Percentiles rank a stretch among this genome's conserved stretches.
Evolutionary conservation across 78 protist species (phyloP).

Genomic region (Dictyostelium citrinum): DNA sequence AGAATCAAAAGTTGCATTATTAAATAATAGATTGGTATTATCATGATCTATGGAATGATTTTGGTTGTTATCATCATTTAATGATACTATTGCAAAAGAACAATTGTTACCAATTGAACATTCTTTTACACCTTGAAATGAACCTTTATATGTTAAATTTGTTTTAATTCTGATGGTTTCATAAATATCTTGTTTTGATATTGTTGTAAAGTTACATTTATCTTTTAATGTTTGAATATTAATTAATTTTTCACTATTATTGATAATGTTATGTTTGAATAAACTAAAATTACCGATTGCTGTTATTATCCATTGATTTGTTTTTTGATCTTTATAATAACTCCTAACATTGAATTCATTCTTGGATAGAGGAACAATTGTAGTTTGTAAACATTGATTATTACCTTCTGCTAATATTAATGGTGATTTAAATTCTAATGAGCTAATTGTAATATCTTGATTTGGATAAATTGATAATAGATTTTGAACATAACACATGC

Average conservation of each 20-base stretch:
- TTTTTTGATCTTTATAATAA: not conserved
- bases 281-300: not conserved
- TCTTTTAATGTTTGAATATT: not conserved
- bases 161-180: not conserved
- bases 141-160: not conserved
- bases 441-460: not conserved
- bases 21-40: not conserved
- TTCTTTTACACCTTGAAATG: constrained; percentile 2
- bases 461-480: not conserved
- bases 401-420: constrained; percentile 9
- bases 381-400: not conserved
- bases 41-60: not conserved
- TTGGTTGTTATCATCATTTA: not conserved
- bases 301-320: not conserved
- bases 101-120: not conserved
- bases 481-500: constrained; percentile 25
- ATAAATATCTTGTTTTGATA: constrained; percentile 11
- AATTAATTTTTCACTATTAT: not conserved
- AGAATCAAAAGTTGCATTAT: constrained; percentile 43
- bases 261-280: not conserved
- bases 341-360: not conserved
- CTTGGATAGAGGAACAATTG: not conserved
- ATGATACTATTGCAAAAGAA: not conserved
- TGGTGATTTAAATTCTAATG: constrained; percentile 42
- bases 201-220: constrained; percentile 14